phyloP scores from a whole-genome alignment of 345 rosid genomes.

The Melastoma malabathricum region DNA sequence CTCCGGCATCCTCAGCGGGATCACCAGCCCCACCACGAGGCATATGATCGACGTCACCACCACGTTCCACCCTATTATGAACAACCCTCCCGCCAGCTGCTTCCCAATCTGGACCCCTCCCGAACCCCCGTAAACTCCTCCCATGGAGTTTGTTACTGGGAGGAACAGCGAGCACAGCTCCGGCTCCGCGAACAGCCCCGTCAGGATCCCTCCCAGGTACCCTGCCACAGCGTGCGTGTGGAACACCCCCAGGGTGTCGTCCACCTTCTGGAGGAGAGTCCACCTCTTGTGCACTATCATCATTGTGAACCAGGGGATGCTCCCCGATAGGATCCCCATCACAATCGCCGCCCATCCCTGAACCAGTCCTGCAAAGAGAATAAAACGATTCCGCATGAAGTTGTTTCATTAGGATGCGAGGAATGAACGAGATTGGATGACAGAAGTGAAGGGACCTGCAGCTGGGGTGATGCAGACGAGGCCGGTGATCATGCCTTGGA shows the following conservation, averaged over 20 bases:
- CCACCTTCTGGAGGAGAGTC: slow-evolving; percentile 10
- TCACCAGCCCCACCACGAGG: slow-evolving; percentile 6
- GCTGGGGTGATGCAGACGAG: slow-evolving; percentile 16
- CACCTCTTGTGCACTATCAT: slow-evolving; percentile 15
- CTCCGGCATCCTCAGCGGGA: slow-evolving; percentile 15
- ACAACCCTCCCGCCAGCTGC: slow-evolving; percentile 9
- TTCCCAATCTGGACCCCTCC: slow-evolving; percentile 12
- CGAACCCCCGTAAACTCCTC: slow-evolving; percentile 11
- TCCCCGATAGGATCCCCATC: slow-evolving; percentile 13
- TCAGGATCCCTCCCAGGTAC: slow-evolving; percentile 13
- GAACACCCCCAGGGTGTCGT: slow-evolving; percentile 16
- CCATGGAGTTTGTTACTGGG: slow-evolving; percentile 8
- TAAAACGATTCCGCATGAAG: too few relatives aligned
- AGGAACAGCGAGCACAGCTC: slow-evolving; percentile 9
- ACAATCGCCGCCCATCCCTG: slow-evolving; percentile 15
- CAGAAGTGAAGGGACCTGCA: slow-evolving; percentile 6
- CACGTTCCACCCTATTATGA: slow-evolving; percentile 12
- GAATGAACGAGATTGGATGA: not conserved
- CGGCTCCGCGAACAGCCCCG: slow-evolving; percentile 13
- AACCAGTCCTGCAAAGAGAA: slow-evolving; percentile 8
- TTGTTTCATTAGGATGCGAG: too few relatives aligned
- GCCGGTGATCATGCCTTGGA: slow-evolving; percentile 17
- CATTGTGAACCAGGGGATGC: slow-evolving; percentile 16
- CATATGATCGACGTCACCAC: slow-evolving; percentile 12
- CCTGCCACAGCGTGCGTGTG: slow-evolving; percentile 17